Evolutionary conservation across 2,329 filamentous ascomycete genomes (phyloP), one percentile per base, ranked within the genome.

Genomic region (Orbilia brochopaga): DNA sequence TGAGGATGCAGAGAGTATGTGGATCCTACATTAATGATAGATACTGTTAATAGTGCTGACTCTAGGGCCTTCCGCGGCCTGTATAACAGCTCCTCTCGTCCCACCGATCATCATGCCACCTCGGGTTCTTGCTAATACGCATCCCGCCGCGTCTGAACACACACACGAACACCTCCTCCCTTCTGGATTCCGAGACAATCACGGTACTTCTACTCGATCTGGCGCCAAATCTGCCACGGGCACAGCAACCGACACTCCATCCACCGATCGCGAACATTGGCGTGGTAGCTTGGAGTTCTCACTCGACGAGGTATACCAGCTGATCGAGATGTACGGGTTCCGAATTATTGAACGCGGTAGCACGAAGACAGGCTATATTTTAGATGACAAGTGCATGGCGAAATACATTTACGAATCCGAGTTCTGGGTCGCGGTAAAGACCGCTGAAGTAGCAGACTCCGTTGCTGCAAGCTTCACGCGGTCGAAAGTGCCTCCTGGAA

Each of bases 391-490:
- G 58, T 96, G 92, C 77, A 94, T 99, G 91, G 81, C 97, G 76
- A 88, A 89, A 78, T 94, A 89, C 64, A 84, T 86, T 4, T 99
- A 97, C 79, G 83, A 83, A 72, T 90, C 90, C 15, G 90, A 87
- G 61, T 87, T 90, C 73, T 99, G 94, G 94, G 83, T 96, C 27
- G 93, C 90, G 35, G 86, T 88, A 73, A 99, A 96, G 81, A 81
- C 81, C 61, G 77, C 58, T 74, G 27, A 66, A 15, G 67, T 54
- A 4, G 19, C 48, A 1, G 60, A 72, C 2, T 42, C 52, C 7
- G 60, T 61, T n/a, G 30, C 50, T 13, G 35, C n/a, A 7, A 61
- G 59, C 17, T 48, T 72, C 8, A 72, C 50, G 35, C 59, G 59
- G n/a, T 55, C 27, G 44, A 46, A 67, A 27, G 53, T 32, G n/a